Percentiles rank a stretch among this genome's conserved stretches.
Evolutionary conservation across 2,329 filamentous ascomycete genomes (phyloP).

Genomic region (Microsporum audouinii): DNA sequence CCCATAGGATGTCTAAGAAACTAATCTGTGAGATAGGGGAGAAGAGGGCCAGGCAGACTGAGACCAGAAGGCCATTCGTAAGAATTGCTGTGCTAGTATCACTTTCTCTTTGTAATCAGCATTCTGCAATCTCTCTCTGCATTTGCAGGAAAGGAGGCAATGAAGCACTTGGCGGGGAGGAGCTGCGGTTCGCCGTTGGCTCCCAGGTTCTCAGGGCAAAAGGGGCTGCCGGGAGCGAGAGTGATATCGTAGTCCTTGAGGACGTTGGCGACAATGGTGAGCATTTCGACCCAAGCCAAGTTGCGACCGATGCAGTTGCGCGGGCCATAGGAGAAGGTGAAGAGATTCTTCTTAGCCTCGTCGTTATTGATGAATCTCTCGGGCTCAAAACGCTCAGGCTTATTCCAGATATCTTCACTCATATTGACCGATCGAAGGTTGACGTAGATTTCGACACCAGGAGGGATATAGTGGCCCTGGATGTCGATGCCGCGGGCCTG

Average conservation of each 20-base stretch:
- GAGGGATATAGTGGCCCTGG: constrained; percentile 3
- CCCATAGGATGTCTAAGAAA: too few species aligned
- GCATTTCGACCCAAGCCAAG: constrained; percentile 5
- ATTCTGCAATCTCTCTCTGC: constrained; percentile 5
- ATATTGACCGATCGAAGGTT: constrained; percentile 3
- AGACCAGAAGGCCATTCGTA: too few species aligned
- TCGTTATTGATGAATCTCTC: constrained; percentile 1
- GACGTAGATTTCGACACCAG: neutral
- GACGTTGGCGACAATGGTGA: constrained; percentile 4
- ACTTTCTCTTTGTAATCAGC: neutral
- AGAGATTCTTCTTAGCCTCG: neutral
- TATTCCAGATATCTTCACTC: constrained; percentile 1
- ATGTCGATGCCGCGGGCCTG: neutral
- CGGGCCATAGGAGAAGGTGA: constrained; percentile 5
- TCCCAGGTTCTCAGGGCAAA: constrained; percentile 1
- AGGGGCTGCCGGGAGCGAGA: neutral
- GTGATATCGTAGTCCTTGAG: constrained; percentile 5
- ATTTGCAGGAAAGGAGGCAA: constrained; percentile 3
- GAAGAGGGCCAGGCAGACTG: too few species aligned
- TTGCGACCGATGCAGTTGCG: constrained; percentile 5
- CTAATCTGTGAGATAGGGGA: too few species aligned
- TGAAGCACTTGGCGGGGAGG: constrained; percentile 4
- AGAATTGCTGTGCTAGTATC: neutral
- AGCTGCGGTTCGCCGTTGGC: neutral
- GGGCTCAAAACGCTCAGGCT: constrained; percentile 1